phyloP scores from a whole-genome alignment of 257 asterid genomes.

The Gentiana dahurica region DNA sequence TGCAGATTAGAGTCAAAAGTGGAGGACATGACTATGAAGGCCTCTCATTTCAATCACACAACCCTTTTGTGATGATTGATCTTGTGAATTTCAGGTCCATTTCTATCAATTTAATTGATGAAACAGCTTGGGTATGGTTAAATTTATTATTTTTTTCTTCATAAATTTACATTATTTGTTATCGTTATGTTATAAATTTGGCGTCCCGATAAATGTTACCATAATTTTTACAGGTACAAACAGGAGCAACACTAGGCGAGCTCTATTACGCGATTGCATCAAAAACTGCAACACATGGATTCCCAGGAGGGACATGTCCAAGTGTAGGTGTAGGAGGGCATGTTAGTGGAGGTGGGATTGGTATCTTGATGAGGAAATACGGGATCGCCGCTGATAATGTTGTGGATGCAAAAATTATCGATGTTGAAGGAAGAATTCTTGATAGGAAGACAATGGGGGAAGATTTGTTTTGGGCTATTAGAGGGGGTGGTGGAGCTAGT shows the following conservation, averaged over 20 bases:
- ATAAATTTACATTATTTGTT: too few species aligned
- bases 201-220: too few species aligned
- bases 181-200: too few species aligned
- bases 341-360: constrained; percentile 32
- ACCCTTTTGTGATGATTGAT: constrained; percentile 14
- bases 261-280: constrained; percentile 15
- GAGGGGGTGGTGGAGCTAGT: constrained; percentile 26
- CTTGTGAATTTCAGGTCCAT: constrained; percentile 7
- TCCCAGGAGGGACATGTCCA: constrained; percentile 22
- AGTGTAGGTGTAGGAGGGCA: constrained; percentile 31
- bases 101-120: constrained; percentile 10
- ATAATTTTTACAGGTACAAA: constrained; percentile 1
- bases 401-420: constrained; percentile 14
- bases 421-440: constrained; percentile 13
- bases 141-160: too few species aligned
- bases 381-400: constrained; percentile 20
- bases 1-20: constrained; percentile 19
- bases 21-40: constrained; percentile 32
- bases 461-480: constrained; percentile 25
- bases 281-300: constrained; percentile 14
- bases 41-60: constrained; percentile 13
- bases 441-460: constrained; percentile 15
- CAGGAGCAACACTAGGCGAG: constrained; percentile 25
- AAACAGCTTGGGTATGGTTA: constrained; percentile 14
- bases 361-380: constrained; percentile 20